Percentiles rank a stretch among this genome's conserved stretches.
These are phyloP conservation scores for Epichloe sibirici DNA, from an alignment of 2,329 filamentous ascomycete genomes.

Conservation along the genomic window DNA sequence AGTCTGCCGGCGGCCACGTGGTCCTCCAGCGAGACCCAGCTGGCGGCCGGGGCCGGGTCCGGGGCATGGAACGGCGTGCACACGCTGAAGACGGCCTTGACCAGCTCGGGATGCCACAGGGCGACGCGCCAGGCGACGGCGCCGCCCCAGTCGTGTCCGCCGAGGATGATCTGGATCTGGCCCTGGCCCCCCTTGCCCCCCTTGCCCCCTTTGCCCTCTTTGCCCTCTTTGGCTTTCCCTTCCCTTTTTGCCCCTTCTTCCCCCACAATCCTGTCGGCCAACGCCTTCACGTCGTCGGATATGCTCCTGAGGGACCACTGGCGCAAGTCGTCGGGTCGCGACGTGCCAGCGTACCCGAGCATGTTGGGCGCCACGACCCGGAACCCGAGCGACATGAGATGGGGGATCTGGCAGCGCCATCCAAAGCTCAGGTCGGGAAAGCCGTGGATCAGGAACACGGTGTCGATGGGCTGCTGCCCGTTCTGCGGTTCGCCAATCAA, in stretches of 20 bases:
- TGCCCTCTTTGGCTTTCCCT: no score
- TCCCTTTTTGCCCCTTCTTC: constrained; percentile 14
- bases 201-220: no score
- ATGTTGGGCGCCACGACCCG: constrained; percentile 76
- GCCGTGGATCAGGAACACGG: constrained; percentile 53
- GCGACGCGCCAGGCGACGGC: constrained; percentile 62
- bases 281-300: constrained; percentile 60
- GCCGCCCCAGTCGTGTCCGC: constrained; percentile 91
- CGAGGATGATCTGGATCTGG: constrained; percentile 53
- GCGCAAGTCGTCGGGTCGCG: constrained; percentile 46
- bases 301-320: constrained; percentile 63
- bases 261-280: constrained; percentile 46
- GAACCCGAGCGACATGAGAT: constrained; percentile 58
- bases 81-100: constrained; percentile 65
- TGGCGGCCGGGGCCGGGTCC: constrained; percentile 30
- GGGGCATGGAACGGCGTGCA: constrained; percentile 65
- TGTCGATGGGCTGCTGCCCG: constrained; percentile 27
- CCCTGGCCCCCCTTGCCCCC: no score
- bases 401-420: constrained; percentile 83
- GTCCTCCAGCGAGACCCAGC: constrained; percentile 46
- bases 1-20: constrained; percentile 40
- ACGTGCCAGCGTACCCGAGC: constrained; percentile 74
- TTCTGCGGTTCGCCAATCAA: constrained; percentile 39
- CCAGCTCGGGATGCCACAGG: constrained; percentile 58
- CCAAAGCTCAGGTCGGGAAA: constrained; percentile 74